Evolutionary conservation across 2,329 filamentous ascomycete species (phyloP), one percentile per base, ranked within the genome.

Genomic region (Colletotrichum musicola): DNA sequence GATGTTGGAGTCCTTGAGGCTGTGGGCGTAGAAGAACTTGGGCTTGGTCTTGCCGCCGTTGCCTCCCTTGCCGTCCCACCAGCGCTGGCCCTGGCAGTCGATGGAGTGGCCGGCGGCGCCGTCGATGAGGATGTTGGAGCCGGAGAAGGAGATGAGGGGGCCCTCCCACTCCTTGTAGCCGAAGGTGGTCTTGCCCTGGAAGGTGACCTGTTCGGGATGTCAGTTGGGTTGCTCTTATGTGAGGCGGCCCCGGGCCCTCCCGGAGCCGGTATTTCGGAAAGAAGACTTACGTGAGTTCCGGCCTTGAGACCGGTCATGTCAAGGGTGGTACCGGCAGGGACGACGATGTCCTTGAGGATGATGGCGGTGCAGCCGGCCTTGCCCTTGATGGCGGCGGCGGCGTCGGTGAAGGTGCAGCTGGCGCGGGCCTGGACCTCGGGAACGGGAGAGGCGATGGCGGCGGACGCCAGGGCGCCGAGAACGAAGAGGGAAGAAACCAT

Each of bases 101-200:
- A 92, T 83, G 18, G 82, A 77, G 69, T 81, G 82, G 20, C 85
- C 89, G 1, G 79, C 72, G 22, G 84, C 84, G 54, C 86, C 87
- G 9, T 81, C 81, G 46, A 91, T 81, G 30, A 82, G 83, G 72
- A 91, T 83, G 70, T 82, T 80, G 42, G 78, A 86, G 47, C 90
- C 90, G 1, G 85, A 86, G 70, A 92, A 81, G 30, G 84, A 84
- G 73, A 93, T 83, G 14, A 93, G 81, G 51, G 90, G 90, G 0
- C 90, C 90, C 1, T 77, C 76, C 90, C 90, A 92, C 73, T 90
- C 86, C 71, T 87, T 81, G 79, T 91, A 92, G 20, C 83, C 90
- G 74, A 90, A 93, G 62, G 86, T 88, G n/a, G 90, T 92, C 14
- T 82, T 87, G 50, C 90, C 91, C 65, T 87, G 77, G 78, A 92